Conservation (phyloP, 1,284 basidiomycete species). For the Apiotrichum domesticum region DNA sequence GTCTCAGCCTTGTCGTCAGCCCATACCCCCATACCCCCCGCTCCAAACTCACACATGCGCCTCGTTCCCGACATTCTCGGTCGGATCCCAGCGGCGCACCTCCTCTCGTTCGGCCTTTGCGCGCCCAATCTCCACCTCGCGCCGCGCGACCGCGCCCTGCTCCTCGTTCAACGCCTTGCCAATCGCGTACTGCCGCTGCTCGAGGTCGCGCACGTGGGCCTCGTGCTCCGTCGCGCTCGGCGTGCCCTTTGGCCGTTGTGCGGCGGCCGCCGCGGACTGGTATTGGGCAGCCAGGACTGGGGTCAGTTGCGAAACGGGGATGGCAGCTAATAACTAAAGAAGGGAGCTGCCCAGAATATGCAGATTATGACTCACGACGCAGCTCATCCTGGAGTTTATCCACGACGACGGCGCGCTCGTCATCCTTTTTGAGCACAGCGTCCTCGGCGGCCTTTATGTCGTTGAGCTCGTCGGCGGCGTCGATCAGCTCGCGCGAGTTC, state of each 20-base stretch:
- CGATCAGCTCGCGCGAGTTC: slow-evolving; percentile 24
- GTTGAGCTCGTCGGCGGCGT: slow-evolving; percentile 29
- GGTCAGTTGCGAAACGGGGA: not conserved
- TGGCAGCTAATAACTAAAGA: too few species aligned
- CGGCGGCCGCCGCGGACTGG: slow-evolving; percentile 26
- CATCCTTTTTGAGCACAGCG: slow-evolving; percentile 30
- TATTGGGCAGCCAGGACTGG: not conserved
- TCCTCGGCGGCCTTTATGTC: slow-evolving; percentile 32
- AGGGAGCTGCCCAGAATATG: too few species aligned
- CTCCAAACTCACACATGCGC: slow-evolving; percentile 29
- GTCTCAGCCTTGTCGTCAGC: slow-evolving; percentile 25
- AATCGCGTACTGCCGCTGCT: slow-evolving; percentile 32
- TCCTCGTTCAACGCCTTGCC: slow-evolving; percentile 40
- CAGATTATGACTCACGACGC: slow-evolving; percentile 21
- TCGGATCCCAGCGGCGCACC: slow-evolving; percentile 26
- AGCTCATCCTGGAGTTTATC: slow-evolving; percentile 27
- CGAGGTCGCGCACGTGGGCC: slow-evolving; percentile 27
- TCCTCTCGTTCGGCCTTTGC: slow-evolving; percentile 31
- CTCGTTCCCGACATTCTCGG: slow-evolving; percentile 21
- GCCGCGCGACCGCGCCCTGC: slow-evolving; percentile 26
- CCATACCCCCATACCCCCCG: not conserved
- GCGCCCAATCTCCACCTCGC: slow-evolving; percentile 36
- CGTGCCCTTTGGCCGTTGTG: slow-evolving; percentile 33
- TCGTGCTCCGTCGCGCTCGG: slow-evolving; percentile 34
- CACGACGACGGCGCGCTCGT: slow-evolving; percentile 20